Conservation (phyloP, 208 protist genomes). For the Entamoeba moshkovskii region DNA sequence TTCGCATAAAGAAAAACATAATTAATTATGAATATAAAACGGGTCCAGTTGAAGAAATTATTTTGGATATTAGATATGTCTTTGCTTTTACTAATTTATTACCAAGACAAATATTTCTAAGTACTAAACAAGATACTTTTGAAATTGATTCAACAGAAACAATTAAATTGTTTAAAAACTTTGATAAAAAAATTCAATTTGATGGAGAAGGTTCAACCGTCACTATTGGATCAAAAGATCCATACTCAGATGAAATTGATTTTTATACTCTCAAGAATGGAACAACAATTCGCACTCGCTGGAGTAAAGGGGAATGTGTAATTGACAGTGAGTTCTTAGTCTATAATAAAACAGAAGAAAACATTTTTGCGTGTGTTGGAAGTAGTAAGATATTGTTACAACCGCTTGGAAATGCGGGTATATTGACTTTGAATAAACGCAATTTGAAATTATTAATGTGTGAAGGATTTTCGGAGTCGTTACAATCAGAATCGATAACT, state of each 20-base stretch:
- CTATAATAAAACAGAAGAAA: not conserved
- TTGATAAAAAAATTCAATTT: not conserved
- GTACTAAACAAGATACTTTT: not conserved
- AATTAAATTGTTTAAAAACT: not conserved
- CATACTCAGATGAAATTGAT: not conserved
- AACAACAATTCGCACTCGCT: not conserved
- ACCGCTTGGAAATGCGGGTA: not conserved
- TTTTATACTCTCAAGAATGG: not conserved
- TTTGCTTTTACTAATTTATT: not conserved
- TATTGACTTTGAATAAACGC: not conserved
- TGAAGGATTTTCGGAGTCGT: not conserved
- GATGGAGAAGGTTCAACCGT: not conserved
- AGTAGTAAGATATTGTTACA: not conserved
- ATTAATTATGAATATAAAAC: not conserved
- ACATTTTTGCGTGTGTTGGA: not conserved
- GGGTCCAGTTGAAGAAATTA: not conserved
- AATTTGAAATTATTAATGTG: not conserved
- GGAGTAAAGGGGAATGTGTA: not conserved
- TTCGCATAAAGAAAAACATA: not conserved
- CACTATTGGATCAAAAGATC: not conserved
- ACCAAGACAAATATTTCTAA: not conserved
- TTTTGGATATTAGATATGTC: not conserved
- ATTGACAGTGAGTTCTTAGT: not conserved
- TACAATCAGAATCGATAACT: not conserved
- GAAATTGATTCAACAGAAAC: not conserved